Percentiles rank a stretch among this genome's conserved stretches.
Conservation (phyloP, 495 filamentous ascomycete genomes). For the Aspergillus cristatus region DNA sequence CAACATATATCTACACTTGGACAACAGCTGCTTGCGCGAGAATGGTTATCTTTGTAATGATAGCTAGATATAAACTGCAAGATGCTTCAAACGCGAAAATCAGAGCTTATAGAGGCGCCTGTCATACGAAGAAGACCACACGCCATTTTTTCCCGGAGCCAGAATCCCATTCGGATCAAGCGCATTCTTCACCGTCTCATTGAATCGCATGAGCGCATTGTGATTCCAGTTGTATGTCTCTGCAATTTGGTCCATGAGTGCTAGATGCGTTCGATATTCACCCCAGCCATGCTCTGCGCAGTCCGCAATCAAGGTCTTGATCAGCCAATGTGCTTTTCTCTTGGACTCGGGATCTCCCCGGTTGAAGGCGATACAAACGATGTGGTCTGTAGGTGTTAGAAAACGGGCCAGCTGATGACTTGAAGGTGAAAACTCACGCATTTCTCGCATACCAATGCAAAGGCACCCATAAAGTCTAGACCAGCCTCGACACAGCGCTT, state of each 20-base stretch:
- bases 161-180: conserved; percentile 51
- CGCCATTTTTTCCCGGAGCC: conserved; percentile 45
- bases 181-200: conserved; percentile 48
- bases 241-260: conserved; percentile 44
- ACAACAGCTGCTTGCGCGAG: no score
- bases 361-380: conserved; percentile 49
- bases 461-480: conserved; percentile 44
- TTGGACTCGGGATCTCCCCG: conserved; percentile 30
- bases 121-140: conserved; percentile 45
- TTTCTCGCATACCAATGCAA: conserved; percentile 46
- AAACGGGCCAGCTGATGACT: not conserved
- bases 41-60: no score
- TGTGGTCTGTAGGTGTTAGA: conserved; percentile 13
- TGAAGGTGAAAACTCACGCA: conserved; percentile 16
- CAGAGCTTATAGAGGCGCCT: not conserved
- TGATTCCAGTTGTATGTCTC: conserved; percentile 47
- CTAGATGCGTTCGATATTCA: conserved; percentile 47
- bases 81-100: no score
- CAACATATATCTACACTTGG: no score
- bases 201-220: conserved; percentile 43
- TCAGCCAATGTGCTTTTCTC: conserved; percentile 28
- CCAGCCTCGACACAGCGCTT: conserved; percentile 27
- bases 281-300: conserved; percentile 37
- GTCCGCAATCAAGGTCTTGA: conserved; percentile 35
- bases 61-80: no score